phyloP scores from a whole-genome alignment of 2,329 filamentous ascomycete genomes.

The Calonectria pseudoturangicola region DNA sequence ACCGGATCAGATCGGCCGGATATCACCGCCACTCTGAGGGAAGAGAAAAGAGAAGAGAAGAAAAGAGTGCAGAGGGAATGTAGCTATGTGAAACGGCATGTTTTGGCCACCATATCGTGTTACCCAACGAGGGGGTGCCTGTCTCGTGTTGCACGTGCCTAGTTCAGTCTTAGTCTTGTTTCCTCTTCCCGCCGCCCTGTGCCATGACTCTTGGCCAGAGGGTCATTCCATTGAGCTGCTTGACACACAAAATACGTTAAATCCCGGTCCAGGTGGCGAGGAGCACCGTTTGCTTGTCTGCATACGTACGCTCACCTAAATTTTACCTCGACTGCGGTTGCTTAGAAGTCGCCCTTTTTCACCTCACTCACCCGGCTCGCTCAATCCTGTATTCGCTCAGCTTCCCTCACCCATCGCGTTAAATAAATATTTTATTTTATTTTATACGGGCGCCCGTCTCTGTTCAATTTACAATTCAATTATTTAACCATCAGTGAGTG shows the following conservation, averaged over 20 bases:
- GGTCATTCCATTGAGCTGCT: not conserved
- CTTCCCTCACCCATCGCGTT: not conserved
- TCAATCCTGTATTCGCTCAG: not conserved
- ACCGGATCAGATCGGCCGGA: slow-evolving; percentile 2
- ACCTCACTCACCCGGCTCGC: not conserved
- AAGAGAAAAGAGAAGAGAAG: slow-evolving; percentile 14
- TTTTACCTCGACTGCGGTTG: not conserved
- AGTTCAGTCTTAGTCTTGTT: slow-evolving; percentile 25
- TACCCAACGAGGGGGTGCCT: slow-evolving; percentile 20
- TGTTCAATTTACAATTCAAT: not conserved
- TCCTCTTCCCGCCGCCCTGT: slow-evolving; percentile 13
- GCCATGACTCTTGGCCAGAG: not conserved
- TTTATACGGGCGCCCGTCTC: too few species aligned
- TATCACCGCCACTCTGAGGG: slow-evolving; percentile 12
- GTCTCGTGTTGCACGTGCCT: slow-evolving; percentile 25
- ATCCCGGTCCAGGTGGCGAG: slow-evolving; percentile 16
- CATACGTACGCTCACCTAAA: slow-evolving; percentile 16
- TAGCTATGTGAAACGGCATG: slow-evolving; percentile 20
- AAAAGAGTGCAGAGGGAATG: not conserved
- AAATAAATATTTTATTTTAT: not conserved
- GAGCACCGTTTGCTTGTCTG: slow-evolving; percentile 15
- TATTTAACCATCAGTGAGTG: not conserved
- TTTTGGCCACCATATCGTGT: slow-evolving; percentile 2
- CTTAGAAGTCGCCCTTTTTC: not conserved
- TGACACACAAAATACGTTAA: slow-evolving; percentile 20